Conservation (phyloP, 1,284 basidiomycete genomes). For the Ceratobasidium sp. region DNA sequence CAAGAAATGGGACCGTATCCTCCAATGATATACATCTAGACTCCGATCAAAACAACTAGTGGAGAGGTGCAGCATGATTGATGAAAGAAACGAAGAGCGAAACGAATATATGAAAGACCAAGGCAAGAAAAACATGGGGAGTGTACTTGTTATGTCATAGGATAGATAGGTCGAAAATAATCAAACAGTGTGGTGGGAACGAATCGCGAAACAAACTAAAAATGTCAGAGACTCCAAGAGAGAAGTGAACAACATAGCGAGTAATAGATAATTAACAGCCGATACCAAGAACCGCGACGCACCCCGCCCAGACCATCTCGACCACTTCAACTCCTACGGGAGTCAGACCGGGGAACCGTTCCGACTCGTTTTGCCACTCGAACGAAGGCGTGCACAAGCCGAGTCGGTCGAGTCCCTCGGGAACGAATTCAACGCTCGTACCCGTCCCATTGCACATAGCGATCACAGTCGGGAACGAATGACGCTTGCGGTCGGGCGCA, state of each 20-base stretch:
- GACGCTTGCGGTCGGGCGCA: slow-evolving; percentile 51
- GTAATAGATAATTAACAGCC: slow-evolving; percentile 42
- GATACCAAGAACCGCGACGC: slow-evolving; percentile 68
- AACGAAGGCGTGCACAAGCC: slow-evolving; percentile 64
- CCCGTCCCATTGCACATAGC: slow-evolving; percentile 74
- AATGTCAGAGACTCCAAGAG: slow-evolving; percentile 2
- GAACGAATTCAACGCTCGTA: slow-evolving; percentile 74
- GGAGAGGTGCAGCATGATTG: neutral
- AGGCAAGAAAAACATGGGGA: slow-evolving; percentile 16
- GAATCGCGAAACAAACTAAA: slow-evolving; percentile 16
- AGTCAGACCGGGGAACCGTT: slow-evolving; percentile 63
- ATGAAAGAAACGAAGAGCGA: neutral
- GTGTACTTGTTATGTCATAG: neutral
- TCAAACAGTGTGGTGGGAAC: slow-evolving; percentile 3
- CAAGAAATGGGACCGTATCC: slow-evolving; percentile 22
- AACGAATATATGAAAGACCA: slow-evolving; percentile 13
- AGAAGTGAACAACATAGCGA: slow-evolving; percentile 5
- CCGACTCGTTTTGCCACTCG: slow-evolving; percentile 52
- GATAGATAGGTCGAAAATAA: slow-evolving; percentile 5
- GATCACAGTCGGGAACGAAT: slow-evolving; percentile 60
- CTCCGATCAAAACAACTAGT: neutral
- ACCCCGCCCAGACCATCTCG: slow-evolving; percentile 86
- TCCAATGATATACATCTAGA: slow-evolving; percentile 44
- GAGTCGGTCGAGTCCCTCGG: slow-evolving; percentile 75
- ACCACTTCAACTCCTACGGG: slow-evolving; percentile 80